A percentile compares a stretch with the other conserved stretches of the same genome.
Evolutionary conservation across 2,329 filamentous ascomycete species (phyloP).

Genomic region (Stemphylium beticola): DNA sequence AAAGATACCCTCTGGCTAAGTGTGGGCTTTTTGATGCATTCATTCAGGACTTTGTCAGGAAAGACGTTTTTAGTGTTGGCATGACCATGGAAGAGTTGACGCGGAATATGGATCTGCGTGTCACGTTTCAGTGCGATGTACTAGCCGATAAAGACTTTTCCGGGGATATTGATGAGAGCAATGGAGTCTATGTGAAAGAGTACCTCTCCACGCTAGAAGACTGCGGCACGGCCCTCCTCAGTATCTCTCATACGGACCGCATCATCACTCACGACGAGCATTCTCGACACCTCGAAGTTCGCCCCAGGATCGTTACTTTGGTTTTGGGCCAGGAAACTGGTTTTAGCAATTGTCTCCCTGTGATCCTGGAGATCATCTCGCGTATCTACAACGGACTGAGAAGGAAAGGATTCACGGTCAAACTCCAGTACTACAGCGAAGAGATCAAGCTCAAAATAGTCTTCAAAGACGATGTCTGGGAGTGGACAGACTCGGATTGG

Average conservation of each 20-base stretch:
- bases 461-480: slow-evolving; percentile 10
- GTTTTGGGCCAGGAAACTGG: slow-evolving; percentile 5
- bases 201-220: not conserved
- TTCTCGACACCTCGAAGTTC: not conserved
- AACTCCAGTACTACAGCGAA: slow-evolving; percentile 8
- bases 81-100: slow-evolving; percentile 9
- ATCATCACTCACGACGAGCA: slow-evolving; percentile 2
- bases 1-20: slow-evolving; percentile 1
- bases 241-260: slow-evolving; percentile 2
- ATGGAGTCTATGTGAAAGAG: not conserved
- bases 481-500: slow-evolving; percentile 11
- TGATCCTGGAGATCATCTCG: slow-evolving; percentile 1
- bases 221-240: not conserved
- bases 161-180: not conserved
- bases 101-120: slow-evolving; percentile 10
- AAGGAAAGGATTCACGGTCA: slow-evolving; percentile 8
- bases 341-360: not conserved
- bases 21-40: slow-evolving; percentile 1
- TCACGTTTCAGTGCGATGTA: slow-evolving; percentile 10
- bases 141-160: not conserved
- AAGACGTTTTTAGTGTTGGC: slow-evolving; percentile 10
- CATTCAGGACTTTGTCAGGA: slow-evolving; percentile 8
- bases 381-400: slow-evolving; percentile 6
- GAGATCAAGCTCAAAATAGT: not conserved
- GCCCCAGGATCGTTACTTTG: slow-evolving; percentile 4